A percentile compares a stretch with the other conserved stretches of the same genome.
These are phyloP conservation scores for Aspergillus sp. DNA, from an alignment of 2,329 filamentous ascomycete genomes.

Conservation along the genomic window DNA sequence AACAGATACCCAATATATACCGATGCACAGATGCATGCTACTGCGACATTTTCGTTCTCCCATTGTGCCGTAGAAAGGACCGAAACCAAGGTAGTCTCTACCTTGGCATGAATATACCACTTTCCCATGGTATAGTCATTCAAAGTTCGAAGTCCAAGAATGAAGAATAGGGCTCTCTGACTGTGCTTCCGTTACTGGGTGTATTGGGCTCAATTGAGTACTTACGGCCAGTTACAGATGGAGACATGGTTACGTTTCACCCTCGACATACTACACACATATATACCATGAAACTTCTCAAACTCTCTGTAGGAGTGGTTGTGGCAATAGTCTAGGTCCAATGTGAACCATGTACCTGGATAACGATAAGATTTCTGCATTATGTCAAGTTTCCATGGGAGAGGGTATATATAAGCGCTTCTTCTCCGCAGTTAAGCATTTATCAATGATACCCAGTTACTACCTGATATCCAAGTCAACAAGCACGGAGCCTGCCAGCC, in stretches of 20 bases:
- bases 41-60: background rate
- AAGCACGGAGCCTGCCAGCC: too few relatives aligned
- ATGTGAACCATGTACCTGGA: background rate
- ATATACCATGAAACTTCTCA: too few relatives aligned
- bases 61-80: constrained; percentile 8
- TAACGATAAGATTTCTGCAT: too few relatives aligned
- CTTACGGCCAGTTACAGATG: constrained; percentile 26
- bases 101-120: constrained; percentile 18
- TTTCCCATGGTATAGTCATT: constrained; percentile 22
- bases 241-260: constrained; percentile 42
- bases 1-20: constrained; percentile 21
- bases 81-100: constrained; percentile 1
- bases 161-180: constrained; percentile 41
- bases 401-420: too few relatives aligned
- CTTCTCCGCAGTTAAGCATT: too few relatives aligned
- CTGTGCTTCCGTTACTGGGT: constrained; percentile 26
- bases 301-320: background rate
- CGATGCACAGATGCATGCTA: background rate
- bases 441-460: too few relatives aligned
- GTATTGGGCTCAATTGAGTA: constrained; percentile 30
- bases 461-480: too few relatives aligned
- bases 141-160: constrained; percentile 30
- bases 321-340: too few relatives aligned
- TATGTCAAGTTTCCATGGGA: too few relatives aligned
- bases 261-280: constrained; percentile 30